Conservation (phyloP, 208 protist genomes). For the Trichomonas gallinae region DNA sequence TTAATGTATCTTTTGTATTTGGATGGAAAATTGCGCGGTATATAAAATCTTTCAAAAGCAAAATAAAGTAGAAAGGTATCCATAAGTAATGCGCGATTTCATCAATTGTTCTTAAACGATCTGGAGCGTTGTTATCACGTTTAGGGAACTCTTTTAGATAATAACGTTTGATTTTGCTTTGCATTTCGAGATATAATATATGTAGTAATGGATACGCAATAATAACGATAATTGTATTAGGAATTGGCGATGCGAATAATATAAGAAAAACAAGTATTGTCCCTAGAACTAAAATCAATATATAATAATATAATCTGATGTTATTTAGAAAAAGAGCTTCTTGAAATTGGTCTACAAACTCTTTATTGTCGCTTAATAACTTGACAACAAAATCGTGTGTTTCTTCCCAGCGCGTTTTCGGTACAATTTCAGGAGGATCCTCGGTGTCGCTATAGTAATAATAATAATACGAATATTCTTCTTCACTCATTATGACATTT, state of each 20-base stretch:
- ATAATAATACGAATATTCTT: too few species aligned
- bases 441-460: too few species aligned
- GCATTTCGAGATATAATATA: background rate
- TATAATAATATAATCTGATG: background rate
- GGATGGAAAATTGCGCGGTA: background rate
- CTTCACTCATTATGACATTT: too few species aligned
- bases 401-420: too few species aligned
- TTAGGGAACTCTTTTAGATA: background rate
- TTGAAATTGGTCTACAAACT: background rate
- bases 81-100: background rate
- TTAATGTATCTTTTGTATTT: background rate
- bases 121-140: background rate
- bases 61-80: background rate
- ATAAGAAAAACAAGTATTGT: background rate
- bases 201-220: background rate
- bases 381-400: background rate
- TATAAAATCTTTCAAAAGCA: background rate
- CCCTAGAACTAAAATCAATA: background rate
- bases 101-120: background rate
- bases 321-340: background rate
- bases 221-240: background rate
- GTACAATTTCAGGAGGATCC: too few species aligned
- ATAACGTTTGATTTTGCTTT: background rate
- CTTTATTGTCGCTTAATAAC: background rate
- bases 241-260: background rate